Percentiles rank a stretch among this genome's conserved stretches.
Conservation (phyloP, 1,284 basidiomycete species). For the Puccinia horiana region DNA sequence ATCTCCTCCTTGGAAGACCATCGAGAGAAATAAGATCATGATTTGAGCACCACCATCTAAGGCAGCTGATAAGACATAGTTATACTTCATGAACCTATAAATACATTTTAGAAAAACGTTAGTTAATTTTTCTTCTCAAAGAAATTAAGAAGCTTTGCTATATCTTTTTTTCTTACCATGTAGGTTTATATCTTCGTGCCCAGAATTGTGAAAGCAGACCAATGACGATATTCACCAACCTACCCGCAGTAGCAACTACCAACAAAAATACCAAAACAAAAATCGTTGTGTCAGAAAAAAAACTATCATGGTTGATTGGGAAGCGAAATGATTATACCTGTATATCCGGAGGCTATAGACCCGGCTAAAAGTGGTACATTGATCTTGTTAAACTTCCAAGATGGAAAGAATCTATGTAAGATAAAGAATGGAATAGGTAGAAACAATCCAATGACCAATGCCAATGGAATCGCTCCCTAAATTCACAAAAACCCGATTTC, state of each 20-base stretch:
- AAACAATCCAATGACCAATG: constrained; percentile 16
- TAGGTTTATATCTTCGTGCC: constrained; percentile 35
- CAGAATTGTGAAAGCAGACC: constrained; percentile 44
- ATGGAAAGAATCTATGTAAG: background rate
- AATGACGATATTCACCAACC: constrained; percentile 38
- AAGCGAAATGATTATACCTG: background rate
- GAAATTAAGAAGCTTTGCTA: background rate
- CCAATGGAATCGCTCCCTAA: constrained; percentile 37
- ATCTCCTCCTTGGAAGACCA: constrained; percentile 34
- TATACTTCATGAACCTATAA: constrained; percentile 38
- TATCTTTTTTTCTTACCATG: constrained; percentile 31
- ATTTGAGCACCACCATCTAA: constrained; percentile 45
- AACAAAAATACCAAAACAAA: background rate
- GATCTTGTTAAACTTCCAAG: constrained; percentile 1
- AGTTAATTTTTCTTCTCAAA: no score
- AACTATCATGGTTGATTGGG: background rate
- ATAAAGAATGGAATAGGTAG: constrained; percentile 42
- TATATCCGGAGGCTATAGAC: constrained; percentile 12
- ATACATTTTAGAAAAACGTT: background rate
- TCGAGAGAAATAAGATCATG: constrained; percentile 27
- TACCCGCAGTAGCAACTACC: constrained; percentile 39
- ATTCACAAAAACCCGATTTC: background rate
- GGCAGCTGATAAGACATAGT: constrained; percentile 46
- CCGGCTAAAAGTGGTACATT: constrained; percentile 35
- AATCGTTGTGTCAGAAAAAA: background rate